Base-by-base conservation (phyloP, 2,329 filamentous ascomycete genomes). In the Acephala macrosclerotiorum region DNA sequence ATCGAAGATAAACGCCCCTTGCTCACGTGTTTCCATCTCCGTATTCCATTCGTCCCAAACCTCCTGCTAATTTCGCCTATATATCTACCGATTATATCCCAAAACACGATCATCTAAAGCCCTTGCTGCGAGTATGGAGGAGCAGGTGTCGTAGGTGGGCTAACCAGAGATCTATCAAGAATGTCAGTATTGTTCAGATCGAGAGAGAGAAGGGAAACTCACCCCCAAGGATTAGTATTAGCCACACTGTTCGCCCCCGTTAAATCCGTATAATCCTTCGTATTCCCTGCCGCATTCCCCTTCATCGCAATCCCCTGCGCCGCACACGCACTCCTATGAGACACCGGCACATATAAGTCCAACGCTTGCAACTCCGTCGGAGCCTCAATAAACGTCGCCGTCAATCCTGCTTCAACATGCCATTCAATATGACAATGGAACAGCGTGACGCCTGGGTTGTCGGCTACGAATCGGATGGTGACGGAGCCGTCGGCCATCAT, bases 401-500 rank as follows among this genome's bases (percentile, higher is more conserved):
- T 67, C 29, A 68, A 35, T 26, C 66, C 66, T 20, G 45, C 49
- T 18, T 61, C 58, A 3, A 68, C 64, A 33, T 68, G 66, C 82
- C 82, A 85, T 7, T 81, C 81, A 14, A 84, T 81, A 59, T 84
- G 82, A 16, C 81, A 83, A 64, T 82, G 81, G 63, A 85, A 75
- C 1, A 82, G 80, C 82, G 82, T 85, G 7, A 85, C 74, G 9
- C 83, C 83, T 2, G 83, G 82, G 70, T 85, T 85, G 60, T 84
- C 81, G 14, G 79, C 77, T 3, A 77, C 71, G 74, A 82, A 82
- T 29, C 84, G 82, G 18, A 82, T 63, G 16, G 80, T 79, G n/a
- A 80, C 72, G 70, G 81, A 78, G 33, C 70, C 75, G 26, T 77
- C 79, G 16, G 61, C 56, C 35, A 64, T 53, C 8, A 69, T 60